These are phyloP conservation scores for Fraxinus nigra DNA, from an alignment of 305 asterid species.

Conservation along the genomic window DNA sequence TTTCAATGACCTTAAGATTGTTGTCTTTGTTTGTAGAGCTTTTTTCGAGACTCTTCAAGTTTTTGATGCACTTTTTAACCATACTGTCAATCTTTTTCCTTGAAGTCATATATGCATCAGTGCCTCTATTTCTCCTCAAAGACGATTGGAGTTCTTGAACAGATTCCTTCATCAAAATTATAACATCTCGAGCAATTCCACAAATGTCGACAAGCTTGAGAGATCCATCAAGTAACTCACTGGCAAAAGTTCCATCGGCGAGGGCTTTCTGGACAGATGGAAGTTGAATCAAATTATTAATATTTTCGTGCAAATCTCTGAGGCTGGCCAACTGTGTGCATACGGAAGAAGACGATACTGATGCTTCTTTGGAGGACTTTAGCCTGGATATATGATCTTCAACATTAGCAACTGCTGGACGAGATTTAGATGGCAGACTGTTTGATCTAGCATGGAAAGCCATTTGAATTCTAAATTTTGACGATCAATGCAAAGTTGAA, in stretches of 20 bases:
- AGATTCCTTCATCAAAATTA: constrained; percentile 11
- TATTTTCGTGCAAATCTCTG: not conserved
- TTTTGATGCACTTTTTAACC: too few species aligned
- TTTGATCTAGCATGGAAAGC: constrained; percentile 19
- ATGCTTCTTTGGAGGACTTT: not conserved
- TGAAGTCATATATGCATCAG: not conserved
- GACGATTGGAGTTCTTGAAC: constrained; percentile 3
- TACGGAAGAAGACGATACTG: not conserved
- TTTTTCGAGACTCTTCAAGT: constrained; percentile 11
- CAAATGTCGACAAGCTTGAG: not conserved
- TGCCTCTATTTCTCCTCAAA: not conserved
- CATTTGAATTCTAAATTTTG: constrained; percentile 11
- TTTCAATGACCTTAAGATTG: too few species aligned
- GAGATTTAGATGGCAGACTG: not conserved
- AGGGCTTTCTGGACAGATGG: not conserved
- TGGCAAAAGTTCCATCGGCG: not conserved
- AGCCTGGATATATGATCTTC: not conserved
- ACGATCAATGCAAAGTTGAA: not conserved
- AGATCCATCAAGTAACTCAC: not conserved
- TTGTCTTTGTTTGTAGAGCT: too few species aligned
- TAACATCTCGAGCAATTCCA: not conserved
- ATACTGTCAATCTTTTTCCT: too few species aligned
- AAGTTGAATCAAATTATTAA: not conserved
- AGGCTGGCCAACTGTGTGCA: not conserved
- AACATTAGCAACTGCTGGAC: not conserved